These are phyloP conservation scores for Coniosporium tulheliwenetii DNA, from an alignment of 2,329 filamentous ascomycete species.

Conservation along the genomic window DNA sequence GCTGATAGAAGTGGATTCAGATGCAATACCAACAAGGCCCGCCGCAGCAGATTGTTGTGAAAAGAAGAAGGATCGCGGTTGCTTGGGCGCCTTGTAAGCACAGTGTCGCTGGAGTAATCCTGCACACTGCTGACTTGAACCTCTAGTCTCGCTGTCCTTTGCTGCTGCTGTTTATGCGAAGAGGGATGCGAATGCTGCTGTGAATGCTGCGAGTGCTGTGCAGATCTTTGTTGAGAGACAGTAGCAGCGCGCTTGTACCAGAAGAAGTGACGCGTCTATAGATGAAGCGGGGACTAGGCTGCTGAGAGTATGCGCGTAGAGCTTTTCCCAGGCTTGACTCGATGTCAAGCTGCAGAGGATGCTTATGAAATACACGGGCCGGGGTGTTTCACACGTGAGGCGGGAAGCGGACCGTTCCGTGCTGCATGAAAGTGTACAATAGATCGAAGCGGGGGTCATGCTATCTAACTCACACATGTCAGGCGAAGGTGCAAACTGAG, in stretches of 20 bases:
- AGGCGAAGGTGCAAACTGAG: no score
- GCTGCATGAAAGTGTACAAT: no score
- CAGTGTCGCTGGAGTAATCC: background rate
- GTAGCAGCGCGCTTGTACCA: background rate
- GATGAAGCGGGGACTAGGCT: background rate
- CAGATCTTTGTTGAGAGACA: slow-evolving; percentile 13
- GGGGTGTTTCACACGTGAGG: no score
- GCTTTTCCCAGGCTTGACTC: background rate
- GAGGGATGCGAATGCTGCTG: slow-evolving; percentile 48
- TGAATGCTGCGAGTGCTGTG: slow-evolving; percentile 42
- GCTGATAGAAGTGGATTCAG: slow-evolving; percentile 7
- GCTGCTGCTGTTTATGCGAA: slow-evolving; percentile 50
- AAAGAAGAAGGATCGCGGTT: slow-evolving; percentile 34
- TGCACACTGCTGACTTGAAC: background rate
- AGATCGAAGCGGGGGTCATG: no score
- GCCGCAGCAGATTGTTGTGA: slow-evolving; percentile 21
- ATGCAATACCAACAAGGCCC: slow-evolving; percentile 37
- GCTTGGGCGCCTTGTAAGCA: slow-evolving; percentile 33
- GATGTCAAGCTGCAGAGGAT: no score
- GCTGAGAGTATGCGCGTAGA: background rate
- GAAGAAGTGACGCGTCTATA: background rate
- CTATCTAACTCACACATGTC: no score
- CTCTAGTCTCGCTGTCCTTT: slow-evolving; percentile 36
- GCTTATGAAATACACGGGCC: no score
- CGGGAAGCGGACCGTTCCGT: no score